Percentiles rank a stretch among this genome's conserved stretches.
Evolutionary conservation across 2,329 filamentous ascomycete species (phyloP).

Genomic region (Epichloe coenophiala): DNA sequence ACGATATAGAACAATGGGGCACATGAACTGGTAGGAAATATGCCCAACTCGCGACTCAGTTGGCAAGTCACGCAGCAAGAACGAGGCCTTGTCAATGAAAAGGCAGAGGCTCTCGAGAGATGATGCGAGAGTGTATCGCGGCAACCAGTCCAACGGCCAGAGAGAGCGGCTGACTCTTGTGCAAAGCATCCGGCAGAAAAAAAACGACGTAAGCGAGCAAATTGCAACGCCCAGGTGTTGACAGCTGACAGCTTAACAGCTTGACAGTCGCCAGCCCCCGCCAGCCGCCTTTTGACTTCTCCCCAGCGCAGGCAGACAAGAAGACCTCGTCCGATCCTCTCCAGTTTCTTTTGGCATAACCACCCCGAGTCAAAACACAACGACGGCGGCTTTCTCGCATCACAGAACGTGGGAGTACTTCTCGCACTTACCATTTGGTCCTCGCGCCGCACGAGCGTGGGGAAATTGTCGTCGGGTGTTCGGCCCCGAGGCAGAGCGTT

Average conservation of each 20-base stretch:
- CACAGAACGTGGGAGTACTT: background rate
- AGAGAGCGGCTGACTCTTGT: background rate
- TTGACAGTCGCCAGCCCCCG: constrained; percentile 1
- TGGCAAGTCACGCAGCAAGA: background rate
- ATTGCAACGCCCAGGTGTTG: background rate
- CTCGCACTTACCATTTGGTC: constrained; percentile 37
- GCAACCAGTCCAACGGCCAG: background rate
- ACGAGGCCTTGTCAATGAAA: background rate
- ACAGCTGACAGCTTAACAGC: background rate
- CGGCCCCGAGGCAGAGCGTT: constrained; percentile 35
- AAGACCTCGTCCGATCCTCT: background rate
- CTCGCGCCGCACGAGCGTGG: constrained; percentile 61
- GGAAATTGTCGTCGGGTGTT: constrained; percentile 72
- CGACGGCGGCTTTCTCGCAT: background rate
- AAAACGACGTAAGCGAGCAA: background rate
- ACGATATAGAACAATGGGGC: constrained; percentile 5
- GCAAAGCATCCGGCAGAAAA: background rate
- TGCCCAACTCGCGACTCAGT: background rate
- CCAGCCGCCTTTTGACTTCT: background rate
- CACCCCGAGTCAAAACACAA: too few relatives aligned
- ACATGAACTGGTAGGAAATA: background rate
- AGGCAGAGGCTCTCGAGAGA: background rate
- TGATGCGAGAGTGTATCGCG: background rate
- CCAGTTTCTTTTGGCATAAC: background rate
- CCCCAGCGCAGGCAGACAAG: background rate